Evolutionary conservation across 2,329 filamentous ascomycete species (phyloP).

Genomic region (Cryphonectria parasitica): DNA sequence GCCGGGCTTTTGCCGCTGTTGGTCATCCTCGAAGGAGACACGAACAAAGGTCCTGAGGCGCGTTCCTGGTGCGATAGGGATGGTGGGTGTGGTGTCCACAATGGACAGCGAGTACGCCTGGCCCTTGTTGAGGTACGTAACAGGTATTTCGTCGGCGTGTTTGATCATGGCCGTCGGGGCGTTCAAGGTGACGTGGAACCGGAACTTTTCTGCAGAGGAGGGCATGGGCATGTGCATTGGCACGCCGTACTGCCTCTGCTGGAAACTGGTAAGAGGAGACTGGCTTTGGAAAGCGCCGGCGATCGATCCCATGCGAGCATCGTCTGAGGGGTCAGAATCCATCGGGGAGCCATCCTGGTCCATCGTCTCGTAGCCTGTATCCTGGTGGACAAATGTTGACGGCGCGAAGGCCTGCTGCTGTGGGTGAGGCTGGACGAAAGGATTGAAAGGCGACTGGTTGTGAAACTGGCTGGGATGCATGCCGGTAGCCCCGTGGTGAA

Average conservation of each 20-base stretch:
- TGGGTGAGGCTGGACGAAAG: constrained; percentile 67
- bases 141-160: constrained; percentile 84
- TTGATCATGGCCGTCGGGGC: constrained; percentile 97
- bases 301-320: constrained; percentile 56
- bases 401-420: constrained; percentile 70
- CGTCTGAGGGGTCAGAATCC: constrained; percentile 54
- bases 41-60: constrained; percentile 89
- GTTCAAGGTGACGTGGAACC: constrained; percentile 87
- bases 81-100: constrained; percentile 71
- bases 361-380: constrained; percentile 80
- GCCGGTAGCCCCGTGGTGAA: constrained; percentile 52
- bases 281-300: constrained; percentile 66
- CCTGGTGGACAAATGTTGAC: constrained; percentile 78
- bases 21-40: constrained; percentile 96
- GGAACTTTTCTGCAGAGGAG: constrained; percentile 71
- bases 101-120: constrained; percentile 90
- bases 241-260: constrained; percentile 52
- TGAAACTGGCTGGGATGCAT: constrained; percentile 55
- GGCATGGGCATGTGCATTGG: constrained; percentile 53
- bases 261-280: constrained; percentile 63
- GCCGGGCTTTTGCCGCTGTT: constrained; percentile 76
- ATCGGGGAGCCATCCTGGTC: constrained; percentile 74
- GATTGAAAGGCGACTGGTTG: constrained; percentile 69
- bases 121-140: constrained; percentile 98
- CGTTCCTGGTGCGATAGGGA: constrained; percentile 61